Evolutionary conservation across 257 asterid species (phyloP).

Genomic region (Salvia hispanica): DNA sequence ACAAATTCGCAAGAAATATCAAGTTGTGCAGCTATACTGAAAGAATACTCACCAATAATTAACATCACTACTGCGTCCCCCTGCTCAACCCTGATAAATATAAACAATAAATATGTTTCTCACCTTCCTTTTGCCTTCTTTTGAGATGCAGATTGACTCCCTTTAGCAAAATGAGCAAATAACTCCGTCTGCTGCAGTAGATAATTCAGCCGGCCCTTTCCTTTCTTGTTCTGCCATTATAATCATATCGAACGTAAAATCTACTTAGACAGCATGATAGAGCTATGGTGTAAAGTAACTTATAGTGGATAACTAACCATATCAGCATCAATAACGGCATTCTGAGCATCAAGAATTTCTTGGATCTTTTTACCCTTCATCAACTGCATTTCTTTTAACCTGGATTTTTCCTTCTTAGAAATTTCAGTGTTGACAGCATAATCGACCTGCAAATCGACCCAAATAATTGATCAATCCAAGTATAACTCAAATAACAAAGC

Average conservation of each 20-base stretch:
- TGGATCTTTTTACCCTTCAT: conserved; percentile 83
- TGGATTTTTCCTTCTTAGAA: conserved; percentile 69
- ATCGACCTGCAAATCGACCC: conserved; percentile 48
- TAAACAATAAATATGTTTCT: background rate
- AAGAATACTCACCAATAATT: conserved; percentile 30
- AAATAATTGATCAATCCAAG: background rate
- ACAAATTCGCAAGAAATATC: conserved; percentile 3
- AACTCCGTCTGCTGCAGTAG: conserved; percentile 96
- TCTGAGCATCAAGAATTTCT: conserved; percentile 85
- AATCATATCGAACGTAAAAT: conserved; percentile 26
- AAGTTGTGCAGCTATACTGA: background rate
- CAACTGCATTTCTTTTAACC: conserved; percentile 80
- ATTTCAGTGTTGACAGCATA: conserved; percentile 47
- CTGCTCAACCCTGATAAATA: background rate
- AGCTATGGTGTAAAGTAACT: background rate
- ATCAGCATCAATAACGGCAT: conserved; percentile 90
- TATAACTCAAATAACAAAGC: conserved; percentile 4
- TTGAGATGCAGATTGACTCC: conserved; percentile 63
- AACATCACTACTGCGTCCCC: background rate
- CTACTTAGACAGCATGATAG: background rate
- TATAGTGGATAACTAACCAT: conserved; percentile 54
- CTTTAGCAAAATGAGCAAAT: conserved; percentile 97
- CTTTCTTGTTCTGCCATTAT: conserved; percentile 76
- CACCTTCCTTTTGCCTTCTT: conserved; percentile 91
- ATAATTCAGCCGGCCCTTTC: conserved; percentile 88